Percentiles rank a stretch among this genome's conserved stretches.
Evolutionary conservation across 1,284 basidiomycete species (phyloP).

Genomic region (Irpex lacteus): DNA sequence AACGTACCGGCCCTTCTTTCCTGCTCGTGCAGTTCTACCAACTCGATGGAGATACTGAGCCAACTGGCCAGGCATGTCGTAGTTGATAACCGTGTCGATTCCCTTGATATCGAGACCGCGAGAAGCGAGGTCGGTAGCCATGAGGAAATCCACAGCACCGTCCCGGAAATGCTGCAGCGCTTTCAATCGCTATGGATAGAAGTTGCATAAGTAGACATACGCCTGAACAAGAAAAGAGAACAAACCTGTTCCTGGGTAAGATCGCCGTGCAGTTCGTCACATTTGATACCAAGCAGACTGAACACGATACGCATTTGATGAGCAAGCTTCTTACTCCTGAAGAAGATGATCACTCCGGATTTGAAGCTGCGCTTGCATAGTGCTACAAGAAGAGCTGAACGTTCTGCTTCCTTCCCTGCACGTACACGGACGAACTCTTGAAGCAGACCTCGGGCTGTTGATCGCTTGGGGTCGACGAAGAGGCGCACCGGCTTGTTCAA

Average conservation of each 20-base stretch:
- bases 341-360: slow-evolving; percentile 86
- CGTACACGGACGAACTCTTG: slow-evolving; percentile 96
- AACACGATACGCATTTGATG: slow-evolving; percentile 97
- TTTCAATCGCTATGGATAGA: slow-evolving; percentile 65
- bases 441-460: slow-evolving; percentile 83
- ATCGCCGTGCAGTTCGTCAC: slow-evolving; percentile 93
- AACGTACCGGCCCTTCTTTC: slow-evolving; percentile 82
- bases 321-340: slow-evolving; percentile 93
- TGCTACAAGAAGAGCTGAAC: slow-evolving; percentile 80
- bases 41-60: slow-evolving; percentile 96
- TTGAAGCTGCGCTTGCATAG: slow-evolving; percentile 89
- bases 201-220: slow-evolving; percentile 11
- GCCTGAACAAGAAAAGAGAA: slow-evolving; percentile 11
- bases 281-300: slow-evolving; percentile 82
- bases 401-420: slow-evolving; percentile 74
- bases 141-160: slow-evolving; percentile 82
- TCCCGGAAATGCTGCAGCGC: slow-evolving; percentile 88
- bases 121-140: slow-evolving; percentile 95
- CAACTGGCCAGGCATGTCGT: slow-evolving; percentile 94
- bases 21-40: slow-evolving; percentile 94
- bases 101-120: slow-evolving; percentile 97
- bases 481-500: slow-evolving; percentile 90
- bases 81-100: slow-evolving; percentile 97
- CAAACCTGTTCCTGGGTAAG: slow-evolving; percentile 90
- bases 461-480: slow-evolving; percentile 93